phyloP scores from a whole-genome alignment of 1,284 basidiomycete genomes.

The Rhodotorula sp. region DNA sequence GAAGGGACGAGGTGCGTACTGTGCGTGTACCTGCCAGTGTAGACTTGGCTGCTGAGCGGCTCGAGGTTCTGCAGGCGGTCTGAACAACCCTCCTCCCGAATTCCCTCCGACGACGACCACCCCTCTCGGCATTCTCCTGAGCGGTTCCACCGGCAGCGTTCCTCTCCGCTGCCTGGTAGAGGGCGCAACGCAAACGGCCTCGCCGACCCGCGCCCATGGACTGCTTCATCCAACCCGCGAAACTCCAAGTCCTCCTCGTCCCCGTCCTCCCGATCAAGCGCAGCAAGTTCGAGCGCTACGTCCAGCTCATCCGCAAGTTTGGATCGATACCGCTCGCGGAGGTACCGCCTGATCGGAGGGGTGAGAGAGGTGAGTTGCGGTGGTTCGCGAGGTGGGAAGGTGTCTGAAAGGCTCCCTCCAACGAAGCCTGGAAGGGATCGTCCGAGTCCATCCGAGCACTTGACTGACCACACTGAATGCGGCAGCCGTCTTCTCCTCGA shows the following conservation, averaged over 20 bases:
- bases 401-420: no score
- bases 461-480: neutral
- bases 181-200: no score
- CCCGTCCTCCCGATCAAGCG: conserved; percentile 69
- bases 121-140: neutral
- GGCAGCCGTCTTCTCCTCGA: conserved; percentile 75
- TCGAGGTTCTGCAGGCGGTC: no score
- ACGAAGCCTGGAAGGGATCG: no score
- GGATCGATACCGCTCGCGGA: conserved; percentile 70
- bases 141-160: no score
- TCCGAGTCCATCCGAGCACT: neutral
- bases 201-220: neutral
- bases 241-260: conserved; percentile 69
- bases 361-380: conserved; percentile 62
- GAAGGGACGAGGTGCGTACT: no score
- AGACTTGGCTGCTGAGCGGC: no score
- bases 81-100: no score
- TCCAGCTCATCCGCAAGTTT: conserved; percentile 65
- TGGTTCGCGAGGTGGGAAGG: neutral
- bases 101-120: no score
- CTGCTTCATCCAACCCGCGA: conserved; percentile 55
- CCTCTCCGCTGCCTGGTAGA: no score
- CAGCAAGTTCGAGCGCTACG: conserved; percentile 64
- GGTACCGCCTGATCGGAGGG: conserved; percentile 70
- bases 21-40: no score